A percentile compares a stretch with the other conserved stretches of the same genome.
These are phyloP conservation scores for Tolypocladium sp. DNA, from an alignment of 2,329 filamentous ascomycete species.

Conservation along the genomic window DNA sequence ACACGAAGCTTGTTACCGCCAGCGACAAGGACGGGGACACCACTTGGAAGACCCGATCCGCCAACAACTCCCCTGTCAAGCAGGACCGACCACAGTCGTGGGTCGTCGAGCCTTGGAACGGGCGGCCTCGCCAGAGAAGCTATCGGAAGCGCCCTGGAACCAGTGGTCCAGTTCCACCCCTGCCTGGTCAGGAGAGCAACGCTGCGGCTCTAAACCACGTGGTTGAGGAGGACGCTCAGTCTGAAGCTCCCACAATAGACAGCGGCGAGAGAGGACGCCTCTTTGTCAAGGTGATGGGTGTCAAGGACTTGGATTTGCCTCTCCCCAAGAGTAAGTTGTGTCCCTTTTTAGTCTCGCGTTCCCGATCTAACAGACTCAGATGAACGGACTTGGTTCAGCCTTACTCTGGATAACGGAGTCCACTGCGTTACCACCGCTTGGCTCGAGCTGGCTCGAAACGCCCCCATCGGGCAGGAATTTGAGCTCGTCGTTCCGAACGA, in stretches of 20 bases:
- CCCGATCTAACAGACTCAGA: conserved; percentile 40
- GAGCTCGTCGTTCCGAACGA: conserved; percentile 95
- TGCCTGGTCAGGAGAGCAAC: conserved; percentile 83
- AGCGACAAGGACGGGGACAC: conserved; percentile 62
- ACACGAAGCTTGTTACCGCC: conserved; percentile 94
- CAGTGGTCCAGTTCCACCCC: conserved; percentile 63
- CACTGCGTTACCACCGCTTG: conserved; percentile 96
- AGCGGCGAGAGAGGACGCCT: conserved; percentile 80
- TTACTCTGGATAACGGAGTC: conserved; percentile 95
- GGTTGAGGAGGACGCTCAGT: conserved; percentile 56
- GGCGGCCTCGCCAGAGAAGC: conserved; percentile 59
- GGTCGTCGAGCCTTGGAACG: conserved; percentile 96
- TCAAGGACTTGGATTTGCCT: conserved; percentile 90
- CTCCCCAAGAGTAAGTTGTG: conserved; percentile 72
- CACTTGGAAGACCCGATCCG: conserved; percentile 46
- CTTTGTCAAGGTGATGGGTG: conserved; percentile 97
- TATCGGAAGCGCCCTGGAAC: conserved; percentile 41
- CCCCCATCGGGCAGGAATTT: conserved; percentile 95
- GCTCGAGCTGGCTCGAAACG: conserved; percentile 84
- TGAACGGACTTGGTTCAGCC: conserved; percentile 86
- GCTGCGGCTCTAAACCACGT: conserved; percentile 56
- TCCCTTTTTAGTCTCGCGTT: background rate
- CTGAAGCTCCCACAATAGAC: conserved; percentile 57
- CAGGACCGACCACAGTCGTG: conserved; percentile 80
- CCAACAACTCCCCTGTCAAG: conserved; percentile 62